Conservation (phyloP, 2,329 filamentous ascomycete genomes). For the Cadophora gregata region DNA sequence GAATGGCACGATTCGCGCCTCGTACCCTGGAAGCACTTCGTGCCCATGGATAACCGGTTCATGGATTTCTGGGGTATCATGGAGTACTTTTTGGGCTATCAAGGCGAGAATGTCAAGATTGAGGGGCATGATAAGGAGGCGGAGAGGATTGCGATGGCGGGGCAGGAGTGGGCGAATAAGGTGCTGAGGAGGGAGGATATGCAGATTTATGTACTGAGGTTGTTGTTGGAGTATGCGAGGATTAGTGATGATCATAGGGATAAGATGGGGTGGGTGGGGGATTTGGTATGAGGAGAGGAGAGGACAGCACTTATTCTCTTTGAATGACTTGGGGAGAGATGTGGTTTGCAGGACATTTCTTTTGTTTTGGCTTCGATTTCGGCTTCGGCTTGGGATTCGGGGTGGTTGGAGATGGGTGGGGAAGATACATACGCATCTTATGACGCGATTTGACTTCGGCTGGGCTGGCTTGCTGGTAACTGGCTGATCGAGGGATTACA, state of each 20-base stretch:
- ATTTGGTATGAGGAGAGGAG: constrained; percentile 29
- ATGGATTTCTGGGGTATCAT: constrained; percentile 75
- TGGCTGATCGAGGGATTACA: neutral
- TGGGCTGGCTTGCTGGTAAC: neutral
- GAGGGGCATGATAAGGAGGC: constrained; percentile 58
- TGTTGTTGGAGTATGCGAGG: constrained; percentile 67
- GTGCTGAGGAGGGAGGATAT: constrained; percentile 75
- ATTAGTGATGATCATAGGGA: constrained; percentile 46
- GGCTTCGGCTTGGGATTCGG: neutral
- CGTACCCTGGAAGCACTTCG: constrained; percentile 80
- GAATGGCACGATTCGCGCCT: constrained; percentile 83
- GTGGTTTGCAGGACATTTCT: neutral
- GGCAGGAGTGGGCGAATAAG: constrained; percentile 74
- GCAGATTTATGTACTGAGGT: constrained; percentile 63
- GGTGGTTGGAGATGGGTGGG: neutral
- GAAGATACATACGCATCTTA: neutral
- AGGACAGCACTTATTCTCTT: neutral
- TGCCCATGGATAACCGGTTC: constrained; percentile 80
- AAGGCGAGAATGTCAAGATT: constrained; percentile 46
- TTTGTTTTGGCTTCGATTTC: neutral
- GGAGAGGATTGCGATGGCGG: constrained; percentile 67
- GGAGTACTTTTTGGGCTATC: constrained; percentile 75
- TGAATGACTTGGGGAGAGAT: neutral
- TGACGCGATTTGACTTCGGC: no score
- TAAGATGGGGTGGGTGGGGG: constrained; percentile 43